Conservation (phyloP, 306 rosid genomes). For the Calophaca sinica region DNA sequence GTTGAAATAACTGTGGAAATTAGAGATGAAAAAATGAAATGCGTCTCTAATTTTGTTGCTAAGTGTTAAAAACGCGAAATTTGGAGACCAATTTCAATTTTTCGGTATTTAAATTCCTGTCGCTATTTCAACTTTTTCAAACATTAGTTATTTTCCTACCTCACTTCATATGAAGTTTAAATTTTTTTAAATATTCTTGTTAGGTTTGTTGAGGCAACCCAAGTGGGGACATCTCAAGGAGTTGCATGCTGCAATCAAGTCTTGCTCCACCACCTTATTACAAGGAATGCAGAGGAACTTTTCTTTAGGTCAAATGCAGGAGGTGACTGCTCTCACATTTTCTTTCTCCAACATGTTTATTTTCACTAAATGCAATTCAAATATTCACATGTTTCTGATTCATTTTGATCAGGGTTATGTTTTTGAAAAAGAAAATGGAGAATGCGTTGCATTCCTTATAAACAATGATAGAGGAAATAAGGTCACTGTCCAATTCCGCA, state of each 20-base stretch:
- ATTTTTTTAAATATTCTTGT: constrained; percentile 21
- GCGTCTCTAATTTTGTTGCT: too few species aligned
- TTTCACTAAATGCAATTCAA: background rate
- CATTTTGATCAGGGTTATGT: constrained; percentile 56
- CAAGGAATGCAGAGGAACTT: constrained; percentile 59
- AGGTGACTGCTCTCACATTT: constrained; percentile 46
- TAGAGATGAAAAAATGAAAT: too few species aligned
- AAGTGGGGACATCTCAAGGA: constrained; percentile 78
- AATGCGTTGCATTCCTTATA: constrained; percentile 71
- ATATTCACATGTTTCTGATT: background rate
- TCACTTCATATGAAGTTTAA: background rate
- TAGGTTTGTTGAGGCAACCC: constrained; percentile 77
- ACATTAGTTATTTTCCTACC: background rate
- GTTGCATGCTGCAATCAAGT: constrained; percentile 65
- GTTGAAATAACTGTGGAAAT: too few species aligned
- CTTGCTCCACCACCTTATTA: constrained; percentile 65
- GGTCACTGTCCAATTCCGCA: constrained; percentile 59
- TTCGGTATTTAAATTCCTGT: too few species aligned
- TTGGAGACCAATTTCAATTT: too few species aligned
- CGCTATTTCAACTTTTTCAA: too few species aligned
- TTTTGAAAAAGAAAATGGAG: constrained; percentile 61
- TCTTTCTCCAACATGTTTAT: constrained; percentile 11
- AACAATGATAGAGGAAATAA: constrained; percentile 50
- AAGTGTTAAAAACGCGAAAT: too few species aligned
- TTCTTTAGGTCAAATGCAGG: constrained; percentile 64